A percentile compares a stretch with the other conserved stretches of the same genome.
Evolutionary conservation across 2,329 filamentous ascomycete species (phyloP).

Genomic region (Simplicillium aogashimaense): DNA sequence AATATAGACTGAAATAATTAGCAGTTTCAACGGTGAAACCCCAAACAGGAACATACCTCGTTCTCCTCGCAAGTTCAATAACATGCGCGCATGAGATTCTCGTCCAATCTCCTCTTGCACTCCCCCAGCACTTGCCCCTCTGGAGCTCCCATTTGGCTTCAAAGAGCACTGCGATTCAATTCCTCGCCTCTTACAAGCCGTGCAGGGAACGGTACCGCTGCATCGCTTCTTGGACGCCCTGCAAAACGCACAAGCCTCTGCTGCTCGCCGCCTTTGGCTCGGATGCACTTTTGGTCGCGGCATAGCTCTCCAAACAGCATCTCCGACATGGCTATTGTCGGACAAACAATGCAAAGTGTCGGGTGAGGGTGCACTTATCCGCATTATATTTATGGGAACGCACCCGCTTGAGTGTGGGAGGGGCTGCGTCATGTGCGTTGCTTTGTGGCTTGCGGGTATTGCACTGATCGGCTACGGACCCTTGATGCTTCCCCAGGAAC

Average conservation of each 20-base stretch:
- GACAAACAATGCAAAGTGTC: too few relatives aligned
- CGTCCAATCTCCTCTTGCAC: not conserved
- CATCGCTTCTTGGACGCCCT: constrained; percentile 41
- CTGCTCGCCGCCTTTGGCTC: constrained; percentile 35
- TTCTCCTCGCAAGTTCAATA: constrained; percentile 36
- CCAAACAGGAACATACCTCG: constrained; percentile 19
- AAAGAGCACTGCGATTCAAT: constrained; percentile 12
- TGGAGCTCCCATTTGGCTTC: not conserved
- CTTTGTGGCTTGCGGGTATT: too few relatives aligned
- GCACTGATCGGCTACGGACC: too few relatives aligned
- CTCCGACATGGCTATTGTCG: too few relatives aligned
- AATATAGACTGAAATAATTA: constrained; percentile 28
- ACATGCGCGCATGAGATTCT: constrained; percentile 20
- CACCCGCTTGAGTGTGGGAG: too few relatives aligned
- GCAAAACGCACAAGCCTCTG: constrained; percentile 37
- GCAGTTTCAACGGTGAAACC: too few relatives aligned
- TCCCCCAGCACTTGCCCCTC: too few relatives aligned
- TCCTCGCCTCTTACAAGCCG: constrained; percentile 33
- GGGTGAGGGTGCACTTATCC: too few relatives aligned
- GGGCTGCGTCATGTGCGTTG: too few relatives aligned
- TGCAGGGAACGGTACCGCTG: constrained; percentile 35
- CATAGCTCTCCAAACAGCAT: constrained; percentile 21
- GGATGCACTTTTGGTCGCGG: constrained; percentile 40
- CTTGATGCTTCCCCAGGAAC: too few relatives aligned
- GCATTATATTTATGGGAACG: too few relatives aligned